Conservation (phyloP, 345 rosid genomes). For the Orychophragmus violaceus region DNA sequence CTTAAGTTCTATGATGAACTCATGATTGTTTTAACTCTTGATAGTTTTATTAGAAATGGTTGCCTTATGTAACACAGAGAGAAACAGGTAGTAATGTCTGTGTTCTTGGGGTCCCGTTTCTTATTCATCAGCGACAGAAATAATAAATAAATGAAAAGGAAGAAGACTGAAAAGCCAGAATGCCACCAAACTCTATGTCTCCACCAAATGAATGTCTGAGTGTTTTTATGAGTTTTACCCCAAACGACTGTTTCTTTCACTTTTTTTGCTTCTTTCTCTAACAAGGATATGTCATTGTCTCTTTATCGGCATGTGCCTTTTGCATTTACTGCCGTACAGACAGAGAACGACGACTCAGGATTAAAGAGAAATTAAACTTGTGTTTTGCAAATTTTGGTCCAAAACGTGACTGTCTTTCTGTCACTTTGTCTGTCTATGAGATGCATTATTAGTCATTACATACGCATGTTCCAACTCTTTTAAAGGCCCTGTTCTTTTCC, state of each 20-base stretch:
- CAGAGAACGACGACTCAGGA: conserved; percentile 20
- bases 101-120: conserved; percentile 10
- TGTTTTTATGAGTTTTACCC: neutral
- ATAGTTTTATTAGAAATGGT: neutral
- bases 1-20: conserved; percentile 5
- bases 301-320: conserved; percentile 18
- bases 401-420: too few relatives aligned
- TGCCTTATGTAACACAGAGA: conserved; percentile 4
- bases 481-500: too few relatives aligned
- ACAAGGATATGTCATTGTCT: conserved; percentile 17
- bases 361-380: conserved; percentile 1
- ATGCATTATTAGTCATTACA: neutral
- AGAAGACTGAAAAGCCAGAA: conserved; percentile 1
- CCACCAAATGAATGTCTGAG: neutral
- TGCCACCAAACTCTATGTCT: conserved; percentile 15
- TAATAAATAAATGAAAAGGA: neutral
- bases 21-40: neutral
- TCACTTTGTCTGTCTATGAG: too few relatives aligned
- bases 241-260: conserved; percentile 3
- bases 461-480: neutral
- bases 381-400: conserved; percentile 15
- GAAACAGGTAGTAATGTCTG: neutral
- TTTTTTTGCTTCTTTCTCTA: conserved; percentile 3
- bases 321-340: conserved; percentile 27
- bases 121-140: neutral